Evolutionary conservation across 208 protist genomes (phyloP), one percentile per base, ranked within the genome.

Genomic region (Trypanosoma melophagium): DNA sequence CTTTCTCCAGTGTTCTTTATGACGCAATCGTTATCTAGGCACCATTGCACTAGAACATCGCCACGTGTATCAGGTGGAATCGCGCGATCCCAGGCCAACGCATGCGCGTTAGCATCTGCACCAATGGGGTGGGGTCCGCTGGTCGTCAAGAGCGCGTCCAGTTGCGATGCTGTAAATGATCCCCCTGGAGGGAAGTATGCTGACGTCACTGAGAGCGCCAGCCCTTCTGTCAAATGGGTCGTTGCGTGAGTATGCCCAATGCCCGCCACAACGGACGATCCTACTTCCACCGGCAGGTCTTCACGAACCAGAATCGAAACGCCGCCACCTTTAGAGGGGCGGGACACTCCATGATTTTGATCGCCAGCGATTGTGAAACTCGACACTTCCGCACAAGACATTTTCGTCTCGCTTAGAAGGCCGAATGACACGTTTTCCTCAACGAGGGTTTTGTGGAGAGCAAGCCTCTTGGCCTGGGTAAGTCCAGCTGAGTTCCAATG

Each of bases 91-190:
- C 59, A 64, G 2, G 59, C 59, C 25, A 54, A 8, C n/a, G 59
- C 41, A 31, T 64, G 59, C 52, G 59, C 41, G 24, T 64, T 64
- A 14, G 45, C 44, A 42, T 64, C 59, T 54, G 59, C 59, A 49
- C 44, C 59, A 35, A 62, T 62, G 42, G 25, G 12, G 19, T 62
- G 57, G 7, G 57, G 19, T 21, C 57, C 57, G 19, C 45, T 35
- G 1, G 3, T 28, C 16, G 19, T 64, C 19, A n/a, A n/a, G 2
- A 64, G 59, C 28, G 7, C 21, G 24, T 51, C 59, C 8, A 64
- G 24, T 40, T 54, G 19, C 25, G 4, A 21, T 3, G 59, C 3
- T n/a, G 59, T 54, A 44, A 54, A 8, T 24, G 19, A 35, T 7
- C 40, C 7, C 8, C 31, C 28, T 17, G 38, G 28, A 12, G 57